Evolutionary conservation across 2,329 filamentous ascomycete species (phyloP), one percentile per base, ranked within the genome.

Genomic region (Diaporthe caulivora): DNA sequence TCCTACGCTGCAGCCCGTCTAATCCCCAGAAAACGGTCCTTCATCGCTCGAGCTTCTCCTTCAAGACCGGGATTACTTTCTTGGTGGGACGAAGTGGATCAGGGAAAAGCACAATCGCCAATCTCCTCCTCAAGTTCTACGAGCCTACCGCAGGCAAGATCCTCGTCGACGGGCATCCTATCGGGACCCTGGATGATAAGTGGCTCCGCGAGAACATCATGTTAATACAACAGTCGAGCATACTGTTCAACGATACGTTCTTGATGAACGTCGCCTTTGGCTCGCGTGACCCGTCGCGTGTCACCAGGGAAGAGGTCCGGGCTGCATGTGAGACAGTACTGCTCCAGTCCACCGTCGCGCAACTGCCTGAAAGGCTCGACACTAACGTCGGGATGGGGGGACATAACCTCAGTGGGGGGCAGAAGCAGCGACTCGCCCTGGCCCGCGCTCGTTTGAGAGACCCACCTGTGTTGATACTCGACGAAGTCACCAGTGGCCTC

Each of bases 91-190:
- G 88, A 78, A 98, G 95, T 78, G 97, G 97, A 0, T 98, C 94
- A 2, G 96, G 96, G 0, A 98, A 98, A 81, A 98, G 95, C 77
- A 98, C 96, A 0, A 80, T 98, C 1, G 92, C 93, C 1, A 95
- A 94, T 79, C 86, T 98, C 0, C 86, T 98, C 0, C 87, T 95
- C 67, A 90, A 92, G 17, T 93, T 97, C 77, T 98, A 98, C 79
- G 85, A 89, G 9, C 90, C 94, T 0, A 81, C 84, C 0, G 84
- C 84, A 0, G 96, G 95, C 5, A 68, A 47, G 0, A 91, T 98
- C 21, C 80, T 87, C 0, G 84, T 98, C 13, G 95, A 97, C 78
- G 91, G 89, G 0, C 80, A 87, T 1, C 83, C 89, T 0, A 83
- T 97, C 2, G 80, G 88, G n/a, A 84, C 83, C 0, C 83, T 98